These are phyloP conservation scores for Strobilomyces dryophilus DNA, from an alignment of 768 basidiomycete genomes.

Conservation along the genomic window DNA sequence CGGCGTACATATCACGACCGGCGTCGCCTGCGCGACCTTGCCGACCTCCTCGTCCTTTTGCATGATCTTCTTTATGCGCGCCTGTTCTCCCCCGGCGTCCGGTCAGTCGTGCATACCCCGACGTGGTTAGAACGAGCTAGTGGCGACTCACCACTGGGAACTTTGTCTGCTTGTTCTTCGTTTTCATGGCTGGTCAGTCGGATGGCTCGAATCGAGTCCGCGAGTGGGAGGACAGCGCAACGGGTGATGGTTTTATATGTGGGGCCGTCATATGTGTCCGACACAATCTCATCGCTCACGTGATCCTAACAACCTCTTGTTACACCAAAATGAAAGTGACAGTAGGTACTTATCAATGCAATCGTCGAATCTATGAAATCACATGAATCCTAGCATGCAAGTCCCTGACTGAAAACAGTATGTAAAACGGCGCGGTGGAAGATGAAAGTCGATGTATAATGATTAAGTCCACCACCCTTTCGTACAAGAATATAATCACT, in stretches of 20 bases:
- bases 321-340: neutral
- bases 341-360: too few relatives aligned
- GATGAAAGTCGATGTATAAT: too few relatives aligned
- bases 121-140: conserved; percentile 3
- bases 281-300: conserved; percentile 24
- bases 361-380: too few relatives aligned
- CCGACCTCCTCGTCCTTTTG: conserved; percentile 99
- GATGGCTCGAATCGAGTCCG: neutral
- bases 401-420: neutral
- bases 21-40: conserved; percentile 95
- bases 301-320: conserved; percentile 7
- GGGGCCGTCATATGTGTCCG: conserved; percentile 8
- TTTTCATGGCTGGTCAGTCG: conserved; percentile 54
- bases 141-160: conserved; percentile 73
- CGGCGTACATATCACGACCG: conserved; percentile 89
- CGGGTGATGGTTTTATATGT: conserved; percentile 1
- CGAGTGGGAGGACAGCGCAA: neutral
- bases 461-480: neutral
- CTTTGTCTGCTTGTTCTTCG: conserved; percentile 87
- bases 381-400: too few relatives aligned
- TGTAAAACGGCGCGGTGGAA: neutral
- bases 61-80: conserved; percentile 99
- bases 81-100: conserved; percentile 43
- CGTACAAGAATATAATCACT: neutral
- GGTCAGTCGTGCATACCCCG: conserved; percentile 5